A percentile compares a stretch with the other conserved stretches of the same genome.
These are phyloP conservation scores for Populus hybrid DNA, from an alignment of 441 rosid species.

Conservation along the genomic window DNA sequence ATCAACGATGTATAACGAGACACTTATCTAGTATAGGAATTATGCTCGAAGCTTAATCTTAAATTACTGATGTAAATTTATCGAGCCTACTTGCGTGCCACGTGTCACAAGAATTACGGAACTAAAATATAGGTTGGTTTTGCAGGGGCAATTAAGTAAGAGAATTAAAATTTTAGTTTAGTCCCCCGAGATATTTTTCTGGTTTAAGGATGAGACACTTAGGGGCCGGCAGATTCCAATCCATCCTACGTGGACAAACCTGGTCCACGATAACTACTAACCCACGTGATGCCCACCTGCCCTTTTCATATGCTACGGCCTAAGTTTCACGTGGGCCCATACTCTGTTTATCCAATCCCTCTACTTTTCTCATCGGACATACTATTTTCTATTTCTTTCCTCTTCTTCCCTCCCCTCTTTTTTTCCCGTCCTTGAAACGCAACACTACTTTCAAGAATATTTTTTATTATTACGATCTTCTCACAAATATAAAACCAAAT, in stretches of 20 bases:
- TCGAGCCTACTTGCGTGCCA: neutral
- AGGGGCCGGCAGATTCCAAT: slow-evolving; percentile 5
- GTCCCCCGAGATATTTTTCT: slow-evolving; percentile 5
- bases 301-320: neutral
- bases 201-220: neutral
- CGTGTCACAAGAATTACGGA: slow-evolving; percentile 7
- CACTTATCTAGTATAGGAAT: no score
- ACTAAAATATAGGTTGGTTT: neutral
- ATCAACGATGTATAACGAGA: no score
- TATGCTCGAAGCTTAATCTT: neutral
- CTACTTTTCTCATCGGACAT: no score
- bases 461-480: neutral
- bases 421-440: no score
- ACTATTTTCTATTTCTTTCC: no score
- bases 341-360: neutral
- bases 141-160: neutral
- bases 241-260: slow-evolving; percentile 24
- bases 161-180: neutral
- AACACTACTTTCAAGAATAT: no score
- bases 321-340: slow-evolving; percentile 11
- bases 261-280: slow-evolving; percentile 9
- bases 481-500: neutral
- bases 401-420: no score
- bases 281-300: slow-evolving; percentile 26
- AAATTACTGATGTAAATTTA: no score